Percentiles rank a stretch among this genome's conserved stretches.
These are phyloP conservation scores for Lecanosticta acicola DNA, from an alignment of 2,329 filamentous ascomycete genomes.

Conservation along the genomic window DNA sequence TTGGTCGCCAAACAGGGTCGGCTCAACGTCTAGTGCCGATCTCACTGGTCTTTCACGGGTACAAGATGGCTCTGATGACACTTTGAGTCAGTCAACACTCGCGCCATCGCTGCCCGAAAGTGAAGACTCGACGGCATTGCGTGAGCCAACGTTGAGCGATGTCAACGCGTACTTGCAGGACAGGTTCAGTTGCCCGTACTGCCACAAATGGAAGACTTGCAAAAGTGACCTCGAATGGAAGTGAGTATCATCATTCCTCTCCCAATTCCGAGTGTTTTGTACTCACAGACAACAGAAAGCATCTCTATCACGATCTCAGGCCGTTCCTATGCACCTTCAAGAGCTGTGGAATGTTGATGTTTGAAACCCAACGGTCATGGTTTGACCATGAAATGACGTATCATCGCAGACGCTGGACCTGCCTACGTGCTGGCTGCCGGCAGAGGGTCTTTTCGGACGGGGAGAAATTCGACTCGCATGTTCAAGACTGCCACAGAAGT, in stretches of 20 bases:
- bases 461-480: background rate
- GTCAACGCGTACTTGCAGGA: no score
- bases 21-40: no score
- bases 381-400: constrained; percentile 7
- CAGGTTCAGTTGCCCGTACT: constrained; percentile 5
- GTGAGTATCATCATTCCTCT: constrained; percentile 3
- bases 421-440: background rate
- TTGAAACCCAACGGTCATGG: constrained; percentile 3
- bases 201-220: constrained; percentile 1
- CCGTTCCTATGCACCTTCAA: constrained; percentile 6
- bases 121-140: background rate
- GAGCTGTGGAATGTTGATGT: constrained; percentile 7
- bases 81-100: background rate
- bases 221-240: constrained; percentile 3
- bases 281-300: background rate
- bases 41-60: no score
- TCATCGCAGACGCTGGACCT: constrained; percentile 7
- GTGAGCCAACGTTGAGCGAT: background rate
- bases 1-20: no score
- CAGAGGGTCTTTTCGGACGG: background rate
- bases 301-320: constrained; percentile 3
- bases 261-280: background rate
- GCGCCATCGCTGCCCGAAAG: background rate
- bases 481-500: background rate
- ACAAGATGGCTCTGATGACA: constrained; percentile 4